Evolutionary conservation across 768 basidiomycete species (phyloP), one percentile per base, ranked within the genome.

Genomic region (Cystofilobasidium bisporidii): DNA sequence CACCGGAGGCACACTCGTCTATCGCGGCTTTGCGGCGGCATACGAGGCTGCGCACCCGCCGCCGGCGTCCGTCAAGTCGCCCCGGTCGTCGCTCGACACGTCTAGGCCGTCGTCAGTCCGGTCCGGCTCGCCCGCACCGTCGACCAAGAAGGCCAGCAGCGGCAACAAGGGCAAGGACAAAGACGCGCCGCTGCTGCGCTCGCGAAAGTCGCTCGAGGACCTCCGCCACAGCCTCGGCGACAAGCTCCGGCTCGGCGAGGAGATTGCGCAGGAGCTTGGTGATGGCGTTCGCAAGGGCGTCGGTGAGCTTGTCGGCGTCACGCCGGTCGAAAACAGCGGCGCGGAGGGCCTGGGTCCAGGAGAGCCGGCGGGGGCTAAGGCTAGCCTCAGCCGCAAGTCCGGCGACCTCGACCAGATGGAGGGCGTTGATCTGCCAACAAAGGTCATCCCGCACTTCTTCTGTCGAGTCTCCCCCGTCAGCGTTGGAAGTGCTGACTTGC

Each of bases 1-100:
- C 40, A 62, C 67, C 15, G 55, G 61, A 2, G 67, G 67, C 11
- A 68, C 67, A 8, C 62, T 63, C 17, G 66, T 67, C 48, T 67
- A 67, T 61, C 66, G 66, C 40, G 66, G 66, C 22, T 67, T 61
- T 33, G 50, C 53, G 30, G 48, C 66, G 17, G 66, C 59, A 14
- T 12, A 48, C 40, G 32, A n/a, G 0, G 60, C 66, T 1, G 32
- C 59, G 3, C 66, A 62, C 43, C 61, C 66, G 10, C 66, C 65
- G 5, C 30, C 47, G 30, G 26, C 60, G 30, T 33, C 30, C 12
- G 17, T 20, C 4, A n/a, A 17, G 2, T 64, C 63, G 6, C 48
- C 41, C 15, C 3, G 47, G 14, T 50, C 65, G 36, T 60, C 65
- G 10, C 14, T 45, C 26, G 32, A 56, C 12, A n/a, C 58, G 33